Base-by-base conservation (phyloP, 257 asterid species). In the Hygrophila difformis region DNA sequence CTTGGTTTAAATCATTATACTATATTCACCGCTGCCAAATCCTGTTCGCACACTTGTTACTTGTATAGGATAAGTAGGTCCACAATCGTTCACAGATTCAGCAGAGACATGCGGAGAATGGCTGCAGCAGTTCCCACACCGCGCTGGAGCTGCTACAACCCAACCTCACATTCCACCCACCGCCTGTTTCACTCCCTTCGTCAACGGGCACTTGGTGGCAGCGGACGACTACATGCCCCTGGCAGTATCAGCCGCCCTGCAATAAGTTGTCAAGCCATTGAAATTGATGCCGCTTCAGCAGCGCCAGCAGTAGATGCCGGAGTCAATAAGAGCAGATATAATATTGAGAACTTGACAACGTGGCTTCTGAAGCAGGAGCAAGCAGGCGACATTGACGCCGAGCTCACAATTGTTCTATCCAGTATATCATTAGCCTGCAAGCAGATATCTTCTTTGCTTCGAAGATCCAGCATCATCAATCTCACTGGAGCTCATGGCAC, bases 361-460 rank as follows among this genome's bases (percentile, higher is more conserved):
- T 87, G 95, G 95, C 66, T 87, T 1, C 29, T 87, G 66, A 81
- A 58, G 66, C 84, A 80, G 36, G 93, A 87, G 41, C 82, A 69
- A 36, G 68, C 74, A 1, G 91, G 91, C n/a, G 43, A 63, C 21
- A 78, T 80, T 10, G 93, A 87, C 31, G 70, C 87, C 6, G 94
- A 87, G 57, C 76, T 87, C 43, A 71, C 94, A 0, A 58, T 79
- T 9, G 97, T 83, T 1, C 76, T 83, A 35, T 73, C 92, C 16
- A 83, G 94, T 70, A 80, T 87, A 23, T 83, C 97, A 18, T 45
- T 80, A n/a, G 95, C 93, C 62, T 83, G 95, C 64, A 87, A 81
- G 39, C 85, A 81, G 65, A 83, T 80, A 7, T 85, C 93, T 0
- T 83, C 93, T 1, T 45, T 87, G 44, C 79, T 87, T 49, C 93